These are phyloP conservation scores for Yamadazyma dendronema DNA, from an alignment of 1,139 yeast genomes.

Conservation along the genomic window DNA sequence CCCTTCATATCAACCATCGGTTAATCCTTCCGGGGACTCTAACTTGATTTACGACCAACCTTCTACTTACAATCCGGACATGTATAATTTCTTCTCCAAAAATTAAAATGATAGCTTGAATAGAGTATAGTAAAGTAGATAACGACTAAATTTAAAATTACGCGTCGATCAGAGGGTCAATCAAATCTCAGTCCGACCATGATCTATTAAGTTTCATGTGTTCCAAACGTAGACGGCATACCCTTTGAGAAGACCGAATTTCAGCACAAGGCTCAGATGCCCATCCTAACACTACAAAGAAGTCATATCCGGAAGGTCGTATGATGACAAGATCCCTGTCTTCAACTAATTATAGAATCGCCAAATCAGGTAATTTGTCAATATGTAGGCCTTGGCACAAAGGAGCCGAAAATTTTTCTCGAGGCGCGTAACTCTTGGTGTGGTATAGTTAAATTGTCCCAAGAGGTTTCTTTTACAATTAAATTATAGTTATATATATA, in stretches of 20 bases:
- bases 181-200: too few species aligned
- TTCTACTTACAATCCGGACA: conserved; percentile 46
- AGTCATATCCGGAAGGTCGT: too few species aligned
- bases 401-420: conserved; percentile 1
- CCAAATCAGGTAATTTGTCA: conserved; percentile 2
- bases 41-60: conserved; percentile 46
- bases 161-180: too few species aligned
- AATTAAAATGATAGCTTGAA: conserved; percentile 4
- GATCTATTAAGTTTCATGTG: too few species aligned
- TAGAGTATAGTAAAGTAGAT: too few species aligned
- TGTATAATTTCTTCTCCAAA: conserved; percentile 43
- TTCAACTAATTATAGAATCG: neutral
- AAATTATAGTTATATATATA: conserved; percentile 11
- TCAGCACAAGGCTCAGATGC: too few species aligned
- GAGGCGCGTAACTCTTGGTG: neutral
- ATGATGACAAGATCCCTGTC: neutral
- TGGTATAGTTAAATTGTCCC: conserved; percentile 6
- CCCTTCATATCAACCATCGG: neutral
- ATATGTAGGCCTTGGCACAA: neutral
- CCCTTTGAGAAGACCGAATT: too few species aligned
- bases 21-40: neutral
- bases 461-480: conserved; percentile 1
- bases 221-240: too few species aligned
- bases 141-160: too few species aligned
- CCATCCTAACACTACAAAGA: too few species aligned